Evolutionary conservation across 441 rosid species (phyloP).

Genomic region (Daphne laureola): DNA sequence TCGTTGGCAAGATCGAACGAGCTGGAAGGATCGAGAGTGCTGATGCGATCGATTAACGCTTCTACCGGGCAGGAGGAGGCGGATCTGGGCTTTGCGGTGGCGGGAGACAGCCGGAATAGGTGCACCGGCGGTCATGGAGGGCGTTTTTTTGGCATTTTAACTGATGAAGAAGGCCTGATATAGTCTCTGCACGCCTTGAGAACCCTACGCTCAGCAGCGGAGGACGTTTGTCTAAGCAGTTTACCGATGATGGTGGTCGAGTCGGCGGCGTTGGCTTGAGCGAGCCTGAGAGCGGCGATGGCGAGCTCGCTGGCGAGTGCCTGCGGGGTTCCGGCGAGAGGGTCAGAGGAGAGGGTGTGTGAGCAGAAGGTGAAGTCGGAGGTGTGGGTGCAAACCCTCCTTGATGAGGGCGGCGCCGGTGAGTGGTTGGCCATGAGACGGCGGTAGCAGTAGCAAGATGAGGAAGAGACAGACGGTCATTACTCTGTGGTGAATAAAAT

Average conservation of each 20-base stretch:
- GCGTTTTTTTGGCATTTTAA: too few species aligned
- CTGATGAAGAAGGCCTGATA: too few species aligned
- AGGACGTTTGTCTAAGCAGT: slow-evolving; percentile 7
- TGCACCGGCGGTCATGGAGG: too few species aligned
- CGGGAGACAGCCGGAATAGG: too few species aligned
- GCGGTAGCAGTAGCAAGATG: too few species aligned
- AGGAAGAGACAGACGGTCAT: too few species aligned
- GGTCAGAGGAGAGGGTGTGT: slow-evolving; percentile 18
- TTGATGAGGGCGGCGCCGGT: slow-evolving; percentile 10
- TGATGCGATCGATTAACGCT: too few species aligned
- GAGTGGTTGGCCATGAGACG: background rate
- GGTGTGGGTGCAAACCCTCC: slow-evolving; percentile 20
- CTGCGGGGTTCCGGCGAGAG: slow-evolving; percentile 14
- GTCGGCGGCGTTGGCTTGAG: slow-evolving; percentile 22
- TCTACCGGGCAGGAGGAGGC: too few species aligned
- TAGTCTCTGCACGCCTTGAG: slow-evolving; percentile 13
- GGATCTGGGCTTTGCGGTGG: too few species aligned
- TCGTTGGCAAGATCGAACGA: too few species aligned
- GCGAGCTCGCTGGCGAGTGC: slow-evolving; percentile 27
- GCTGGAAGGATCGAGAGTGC: too few species aligned
- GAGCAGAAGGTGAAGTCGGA: slow-evolving; percentile 17
- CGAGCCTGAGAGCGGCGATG: slow-evolving; percentile 23
- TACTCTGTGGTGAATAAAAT: too few species aligned
- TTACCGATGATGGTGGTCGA: slow-evolving; percentile 8
- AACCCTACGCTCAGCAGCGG: background rate